Percentiles rank a stretch among this genome's conserved stretches.
Conservation (phyloP, 2,329 filamentous ascomycete genomes). For the Fusarium sp. region DNA sequence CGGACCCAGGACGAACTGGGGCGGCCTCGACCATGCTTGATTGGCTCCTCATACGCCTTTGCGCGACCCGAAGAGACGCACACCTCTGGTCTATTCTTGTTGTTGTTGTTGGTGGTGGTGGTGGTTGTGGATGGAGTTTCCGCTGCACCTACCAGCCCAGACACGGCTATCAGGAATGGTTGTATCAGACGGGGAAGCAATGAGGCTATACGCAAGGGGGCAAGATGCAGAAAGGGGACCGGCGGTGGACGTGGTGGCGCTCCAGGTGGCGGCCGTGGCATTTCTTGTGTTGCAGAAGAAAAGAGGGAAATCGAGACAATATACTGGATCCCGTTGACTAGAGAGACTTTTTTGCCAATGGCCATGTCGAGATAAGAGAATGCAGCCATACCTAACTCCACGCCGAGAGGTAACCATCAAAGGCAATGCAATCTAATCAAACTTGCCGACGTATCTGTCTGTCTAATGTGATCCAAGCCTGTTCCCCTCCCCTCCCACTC, state of each 20-base stretch:
- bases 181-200: constrained; percentile 19
- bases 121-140: constrained; percentile 20
- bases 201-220: constrained; percentile 40
- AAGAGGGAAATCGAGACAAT: constrained; percentile 28
- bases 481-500: constrained; percentile 9
- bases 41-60: constrained; percentile 27
- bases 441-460: not conserved
- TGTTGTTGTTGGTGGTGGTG: not conserved
- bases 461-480: not conserved
- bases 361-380: constrained; percentile 20
- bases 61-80: constrained; percentile 25
- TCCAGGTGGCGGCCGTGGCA: constrained; percentile 10
- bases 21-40: constrained; percentile 5
- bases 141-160: not conserved
- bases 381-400: not conserved
- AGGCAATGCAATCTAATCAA: no score
- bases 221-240: not conserved
- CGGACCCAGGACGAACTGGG: constrained; percentile 16
- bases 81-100: not conserved
- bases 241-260: constrained; percentile 22
- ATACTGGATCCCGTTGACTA: not conserved
- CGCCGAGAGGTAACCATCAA: no score
- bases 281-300: constrained; percentile 3
- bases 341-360: constrained; percentile 4
- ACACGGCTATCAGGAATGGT: constrained; percentile 6